Percentiles rank a stretch among this genome's conserved stretches.
These are phyloP conservation scores for Cyanidium caldarium DNA, from an alignment of 23 red algal genomes.

Conservation along the genomic window DNA sequence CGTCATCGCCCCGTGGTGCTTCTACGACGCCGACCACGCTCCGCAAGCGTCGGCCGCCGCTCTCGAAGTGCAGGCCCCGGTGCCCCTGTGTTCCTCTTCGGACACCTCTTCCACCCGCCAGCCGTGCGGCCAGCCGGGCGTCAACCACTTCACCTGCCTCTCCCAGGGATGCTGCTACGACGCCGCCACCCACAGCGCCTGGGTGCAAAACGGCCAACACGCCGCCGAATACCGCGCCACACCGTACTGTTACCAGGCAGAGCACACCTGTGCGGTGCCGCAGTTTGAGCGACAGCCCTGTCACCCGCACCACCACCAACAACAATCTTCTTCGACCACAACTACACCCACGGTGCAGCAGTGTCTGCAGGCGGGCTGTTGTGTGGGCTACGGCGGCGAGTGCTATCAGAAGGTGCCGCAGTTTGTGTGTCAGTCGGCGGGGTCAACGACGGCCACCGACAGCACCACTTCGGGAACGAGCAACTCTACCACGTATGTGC, in stretches of 20 bases:
- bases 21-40: constrained; percentile 1
- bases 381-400: background rate
- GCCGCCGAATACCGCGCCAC: background rate
- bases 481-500: background rate
- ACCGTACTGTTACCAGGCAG: constrained; percentile 4
- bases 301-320: background rate
- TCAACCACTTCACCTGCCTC: constrained; percentile 6
- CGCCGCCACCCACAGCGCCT: background rate
- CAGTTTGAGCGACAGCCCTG: constrained; percentile 8
- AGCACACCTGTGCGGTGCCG: background rate
- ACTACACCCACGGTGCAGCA: constrained; percentile 1
- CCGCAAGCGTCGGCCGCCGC: background rate
- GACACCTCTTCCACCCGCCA: background rate
- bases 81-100: background rate
- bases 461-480: background rate
- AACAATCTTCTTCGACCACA: too few species aligned
- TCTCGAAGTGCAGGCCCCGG: background rate
- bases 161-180: constrained; percentile 1
- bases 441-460: background rate
- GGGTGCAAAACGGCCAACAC: constrained; percentile 3
- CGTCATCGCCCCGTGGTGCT: constrained; percentile 3
- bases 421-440: background rate
- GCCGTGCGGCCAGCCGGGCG: background rate
- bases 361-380: constrained; percentile 4
- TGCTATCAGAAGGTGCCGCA: background rate